phyloP scores from a whole-genome alignment of 176 grass and related monocot genomes.

The Zizania latifolia region DNA sequence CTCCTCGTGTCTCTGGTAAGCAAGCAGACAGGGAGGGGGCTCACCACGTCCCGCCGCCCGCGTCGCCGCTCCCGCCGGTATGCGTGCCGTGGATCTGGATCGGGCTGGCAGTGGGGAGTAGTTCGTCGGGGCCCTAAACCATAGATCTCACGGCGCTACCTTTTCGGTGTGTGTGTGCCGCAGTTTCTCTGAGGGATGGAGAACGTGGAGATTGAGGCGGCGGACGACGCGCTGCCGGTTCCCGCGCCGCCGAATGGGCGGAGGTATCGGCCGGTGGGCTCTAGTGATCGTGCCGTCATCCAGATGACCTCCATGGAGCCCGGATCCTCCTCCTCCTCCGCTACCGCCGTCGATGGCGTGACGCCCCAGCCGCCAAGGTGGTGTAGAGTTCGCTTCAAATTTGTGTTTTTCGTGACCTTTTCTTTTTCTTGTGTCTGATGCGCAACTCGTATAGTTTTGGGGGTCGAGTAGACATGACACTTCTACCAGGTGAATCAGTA shows the following conservation, averaged over 20 bases:
- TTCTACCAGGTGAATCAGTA: not conserved
- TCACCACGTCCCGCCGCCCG: not conserved
- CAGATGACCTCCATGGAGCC: conserved; percentile 71
- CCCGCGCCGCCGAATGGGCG: conserved; percentile 44
- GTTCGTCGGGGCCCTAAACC: not conserved
- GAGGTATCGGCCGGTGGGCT: conserved; percentile 61
- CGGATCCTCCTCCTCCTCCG: conserved; percentile 36
- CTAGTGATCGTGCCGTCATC: conserved; percentile 51
- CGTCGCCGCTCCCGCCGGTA: not conserved
- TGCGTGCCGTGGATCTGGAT: conserved; percentile 25
- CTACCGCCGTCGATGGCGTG: not conserved
- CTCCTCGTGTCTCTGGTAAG: no score
- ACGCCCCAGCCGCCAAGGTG: conserved; percentile 49
- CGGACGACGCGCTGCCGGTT: conserved; percentile 52
- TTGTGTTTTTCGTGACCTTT: not conserved
- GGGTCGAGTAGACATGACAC: not conserved
- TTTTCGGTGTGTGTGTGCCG: not conserved
- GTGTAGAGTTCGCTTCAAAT: conserved; percentile 8
- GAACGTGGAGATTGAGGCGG: conserved; percentile 69
- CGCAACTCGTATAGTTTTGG: not conserved
- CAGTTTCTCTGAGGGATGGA: conserved; percentile 48
- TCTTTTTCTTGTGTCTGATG: not conserved
- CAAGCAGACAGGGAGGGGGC: no score
- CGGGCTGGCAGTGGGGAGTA: not conserved
- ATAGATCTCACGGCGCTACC: conserved; percentile 23